Percentiles rank a stretch among this genome's conserved stretches.
phyloP scores from a whole-genome alignment of 495 filamentous ascomycete species.

The Tuber melanosporum region DNA sequence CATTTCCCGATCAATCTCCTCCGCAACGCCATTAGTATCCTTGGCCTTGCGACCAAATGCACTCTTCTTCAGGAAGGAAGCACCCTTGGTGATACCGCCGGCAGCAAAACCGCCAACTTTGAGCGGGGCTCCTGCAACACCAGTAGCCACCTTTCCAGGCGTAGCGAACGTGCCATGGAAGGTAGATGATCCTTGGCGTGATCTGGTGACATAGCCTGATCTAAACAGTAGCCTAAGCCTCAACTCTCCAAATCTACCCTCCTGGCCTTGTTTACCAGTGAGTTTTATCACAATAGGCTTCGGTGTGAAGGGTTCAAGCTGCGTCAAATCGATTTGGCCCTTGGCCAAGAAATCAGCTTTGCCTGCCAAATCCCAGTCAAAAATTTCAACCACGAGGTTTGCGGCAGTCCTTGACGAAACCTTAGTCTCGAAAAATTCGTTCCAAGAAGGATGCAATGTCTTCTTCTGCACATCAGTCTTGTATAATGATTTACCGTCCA shows the following conservation, averaged over 20 bases:
- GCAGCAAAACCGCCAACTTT: conserved; percentile 75
- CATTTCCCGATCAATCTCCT: conserved; percentile 28
- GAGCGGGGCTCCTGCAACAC: conserved; percentile 72
- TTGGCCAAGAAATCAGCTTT: conserved; percentile 76
- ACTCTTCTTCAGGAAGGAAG: conserved; percentile 67
- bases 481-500: conserved; percentile 77
- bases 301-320: conserved; percentile 75
- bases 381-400: conserved; percentile 76
- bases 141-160: conserved; percentile 82
- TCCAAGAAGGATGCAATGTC: conserved; percentile 89
- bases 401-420: conserved; percentile 76
- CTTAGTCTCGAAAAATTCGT: conserved; percentile 82
- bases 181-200: conserved; percentile 83
- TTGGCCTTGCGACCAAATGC: conserved; percentile 64
- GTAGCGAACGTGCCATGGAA: conserved; percentile 87
- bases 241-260: conserved; percentile 82
- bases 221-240: conserved; percentile 86
- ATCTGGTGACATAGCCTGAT: conserved; percentile 80
- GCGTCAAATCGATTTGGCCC: conserved; percentile 67
- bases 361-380: conserved; percentile 92
- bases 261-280: conserved; percentile 80
- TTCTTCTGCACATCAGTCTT: conserved; percentile 96
- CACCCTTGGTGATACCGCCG: conserved; percentile 76
- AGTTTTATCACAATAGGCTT: conserved; percentile 66
- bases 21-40: conserved; percentile 42